Evolutionary conservation across 1,139 yeast genomes (phyloP), one percentile per base, ranked within the genome.

Genomic region (Magnusiomyces ingens): DNA sequence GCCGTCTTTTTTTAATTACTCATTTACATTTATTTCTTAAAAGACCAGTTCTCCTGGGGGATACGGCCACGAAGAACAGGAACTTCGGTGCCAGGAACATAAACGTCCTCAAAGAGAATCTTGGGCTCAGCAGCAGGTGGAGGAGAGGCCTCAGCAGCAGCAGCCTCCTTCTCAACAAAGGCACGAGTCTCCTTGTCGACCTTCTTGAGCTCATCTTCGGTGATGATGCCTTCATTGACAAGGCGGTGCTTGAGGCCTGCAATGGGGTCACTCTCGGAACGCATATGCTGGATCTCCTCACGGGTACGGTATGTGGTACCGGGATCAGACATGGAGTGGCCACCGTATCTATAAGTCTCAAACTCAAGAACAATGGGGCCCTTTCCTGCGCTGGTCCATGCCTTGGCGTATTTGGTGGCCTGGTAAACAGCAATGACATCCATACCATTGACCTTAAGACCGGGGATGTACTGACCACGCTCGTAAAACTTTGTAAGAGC

Each of bases 281-380:
- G 86, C 97, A 93, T 91, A 79, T 93, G 94, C 77, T 91, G 98
- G 64, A 93, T 95, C 79, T 93, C 99, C 77, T 93, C 99, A 79
- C 99, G 90, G 70, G 99, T 93, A 82, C 98, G 85, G 84, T 93
- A 93, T 62, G 98, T 91, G 72, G 98, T 93, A 80, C 98, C 98
- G 67, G 98, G 98, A 75, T 93, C 98, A 63, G 97, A 91, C 98
- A 93, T 93, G 65, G 99, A 93, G 82, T 93, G 99, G 71, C 99
- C 99, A 78, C 99, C 98, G 73, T 93, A 93, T 80, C 99, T 85
- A 78, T 93, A 93, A 64, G 99, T 93, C 78, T 91, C 97, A 75
- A 86, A 93, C 78, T 93, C 99, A 66, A 93, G 71, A 55, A 93
- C 96, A 65, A 93, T 76, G 60, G 99, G 99, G 58, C 99, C 99